A percentile compares a stretch with the other conserved stretches of the same genome.
Evolutionary conservation across 176 grass and related monocot species (phyloP).

Genomic region (Musa acuminata): DNA sequence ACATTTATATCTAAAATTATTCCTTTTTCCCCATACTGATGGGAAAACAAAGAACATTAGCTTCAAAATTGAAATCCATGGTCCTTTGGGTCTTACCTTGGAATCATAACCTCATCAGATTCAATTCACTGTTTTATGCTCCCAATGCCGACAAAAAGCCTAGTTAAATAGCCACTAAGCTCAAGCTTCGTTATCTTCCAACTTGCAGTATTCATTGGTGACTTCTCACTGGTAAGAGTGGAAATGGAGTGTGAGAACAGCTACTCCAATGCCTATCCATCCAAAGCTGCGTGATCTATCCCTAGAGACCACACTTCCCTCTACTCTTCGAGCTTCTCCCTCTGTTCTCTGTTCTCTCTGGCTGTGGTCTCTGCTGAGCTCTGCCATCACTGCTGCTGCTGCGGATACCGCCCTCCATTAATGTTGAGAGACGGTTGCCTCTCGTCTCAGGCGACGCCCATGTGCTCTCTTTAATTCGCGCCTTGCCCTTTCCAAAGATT

Average conservation of each 20-base stretch:
- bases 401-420: constrained; percentile 17
- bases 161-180: too few species aligned
- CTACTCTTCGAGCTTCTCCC: not conserved
- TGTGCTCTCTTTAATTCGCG: constrained; percentile 23
- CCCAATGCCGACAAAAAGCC: too few species aligned
- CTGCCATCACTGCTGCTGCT: not conserved
- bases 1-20: too few species aligned
- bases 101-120: not conserved
- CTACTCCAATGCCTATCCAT: not conserved
- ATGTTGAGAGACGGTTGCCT: constrained; percentile 20
- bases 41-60: not conserved
- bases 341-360: not conserved
- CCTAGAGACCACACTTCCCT: not conserved
- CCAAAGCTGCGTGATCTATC: not conserved
- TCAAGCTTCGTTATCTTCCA: too few species aligned
- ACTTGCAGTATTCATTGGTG: too few species aligned
- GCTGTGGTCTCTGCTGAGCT: not conserved
- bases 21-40: too few species aligned
- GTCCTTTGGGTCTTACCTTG: not conserved
- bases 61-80: not conserved
- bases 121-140: not conserved
- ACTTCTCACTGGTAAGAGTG: too few species aligned
- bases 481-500: not conserved
- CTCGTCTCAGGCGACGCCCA: constrained; percentile 15
- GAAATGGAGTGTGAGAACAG: too few species aligned